Evolutionary conservation across 768 basidiomycete species (phyloP), one percentile per base, ranked within the genome.

Genomic region (Boletus barrowsii): DNA sequence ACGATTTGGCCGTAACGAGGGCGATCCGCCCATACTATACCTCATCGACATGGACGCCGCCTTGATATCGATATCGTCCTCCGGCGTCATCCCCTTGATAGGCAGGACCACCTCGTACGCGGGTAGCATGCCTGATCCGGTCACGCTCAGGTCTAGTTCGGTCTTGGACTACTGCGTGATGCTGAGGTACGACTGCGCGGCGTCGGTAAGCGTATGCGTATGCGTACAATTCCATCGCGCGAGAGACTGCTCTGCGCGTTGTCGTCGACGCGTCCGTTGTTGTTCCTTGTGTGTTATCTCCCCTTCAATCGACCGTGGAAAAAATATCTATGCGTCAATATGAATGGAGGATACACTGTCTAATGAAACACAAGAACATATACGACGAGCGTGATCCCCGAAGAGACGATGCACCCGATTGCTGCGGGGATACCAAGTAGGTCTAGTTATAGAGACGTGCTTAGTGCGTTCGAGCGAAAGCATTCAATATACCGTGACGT

Each of bases 341-440:
- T 4, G 15, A 24, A 20, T 26, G 11, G 24, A 18, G 26, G 49
- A 5, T 5, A 15, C 30, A 39, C 9, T 15, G 48, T 11, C n/a
- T 3, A 13, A 8, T 14, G 3, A 10, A 5, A 15, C n/a, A 5
- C 13, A 42, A 39, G 47, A 13, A 29, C 15, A 36, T 39, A 51
- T 69, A 89, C 88, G 42, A 89, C 77, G 20, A 92, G 79, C 0
- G 89, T 92, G 54, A 90, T 78, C 5, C 76, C 85, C 0, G 88
- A 90, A 2, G 88, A 90, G 37, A 89, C 75, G 33, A 77, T 64
- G 49, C 77, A 79, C 5, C 88, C 88, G 43, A 91, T 73, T 0
- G 70, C 83, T 8, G 82, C 73, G 29, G 85, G 22, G 53, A 85
- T 78, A 5, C 76, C 75, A 24, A 90, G 71, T 48, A 88, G 64